These are phyloP conservation scores for Saccharomyces uvarum DNA, from an alignment of 1,139 yeast species.

Conservation along the genomic window DNA sequence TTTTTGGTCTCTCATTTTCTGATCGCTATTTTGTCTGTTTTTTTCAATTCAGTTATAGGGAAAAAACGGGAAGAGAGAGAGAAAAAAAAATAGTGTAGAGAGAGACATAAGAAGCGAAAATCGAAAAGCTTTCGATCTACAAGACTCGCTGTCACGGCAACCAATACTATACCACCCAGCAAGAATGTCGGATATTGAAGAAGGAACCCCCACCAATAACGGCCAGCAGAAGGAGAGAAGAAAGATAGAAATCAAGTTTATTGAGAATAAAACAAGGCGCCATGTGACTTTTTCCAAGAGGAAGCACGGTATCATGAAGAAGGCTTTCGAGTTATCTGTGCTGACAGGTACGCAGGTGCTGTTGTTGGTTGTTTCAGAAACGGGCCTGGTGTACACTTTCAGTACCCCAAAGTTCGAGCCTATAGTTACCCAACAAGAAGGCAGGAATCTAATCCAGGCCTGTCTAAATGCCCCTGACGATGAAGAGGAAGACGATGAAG, in stretches of 20 bases:
- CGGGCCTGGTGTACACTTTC: constrained; percentile 96
- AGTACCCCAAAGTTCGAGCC: constrained; percentile 98
- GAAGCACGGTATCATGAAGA: constrained; percentile 98
- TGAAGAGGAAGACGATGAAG: constrained; percentile 46
- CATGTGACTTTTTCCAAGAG: constrained; percentile 96
- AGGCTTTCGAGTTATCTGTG: constrained; percentile 92
- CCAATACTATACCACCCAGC: not conserved
- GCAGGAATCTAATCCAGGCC: constrained; percentile 92
- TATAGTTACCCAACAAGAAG: constrained; percentile 94
- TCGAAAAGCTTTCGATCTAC: not conserved
- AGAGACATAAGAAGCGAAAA: not conserved
- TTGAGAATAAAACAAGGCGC: constrained; percentile 94
- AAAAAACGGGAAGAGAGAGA: not conserved
- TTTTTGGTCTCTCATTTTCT: not conserved
- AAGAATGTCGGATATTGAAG: constrained; percentile 12
- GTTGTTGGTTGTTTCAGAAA: constrained; percentile 87
- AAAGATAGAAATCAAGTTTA: constrained; percentile 93
- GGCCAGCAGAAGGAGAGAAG: constrained; percentile 56
- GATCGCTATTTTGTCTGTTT: not conserved
- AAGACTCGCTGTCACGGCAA: not conserved
- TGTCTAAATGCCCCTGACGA: constrained; percentile 87
- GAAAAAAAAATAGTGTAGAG: not conserved
- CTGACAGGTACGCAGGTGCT: constrained; percentile 95
- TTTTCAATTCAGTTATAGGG: not conserved
- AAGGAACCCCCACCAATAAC: constrained; percentile 10